A percentile compares a stretch with the other conserved stretches of the same genome.
Evolutionary conservation across 352 stramenopile genomes (phyloP).

Genomic region (Phytopythium sindhum): DNA sequence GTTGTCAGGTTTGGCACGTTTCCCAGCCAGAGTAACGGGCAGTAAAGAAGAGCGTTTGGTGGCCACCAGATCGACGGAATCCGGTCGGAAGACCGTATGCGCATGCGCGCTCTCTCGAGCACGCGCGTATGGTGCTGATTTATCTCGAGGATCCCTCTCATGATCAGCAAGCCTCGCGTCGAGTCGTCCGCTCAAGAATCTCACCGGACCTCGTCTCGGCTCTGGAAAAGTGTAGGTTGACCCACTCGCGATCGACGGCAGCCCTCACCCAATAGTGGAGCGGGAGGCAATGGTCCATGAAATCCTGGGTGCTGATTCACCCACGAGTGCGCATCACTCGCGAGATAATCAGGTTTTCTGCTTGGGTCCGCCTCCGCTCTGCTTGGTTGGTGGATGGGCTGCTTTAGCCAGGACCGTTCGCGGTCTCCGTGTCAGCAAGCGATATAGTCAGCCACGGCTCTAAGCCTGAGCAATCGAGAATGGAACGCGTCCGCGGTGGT

Average conservation of each 20-base stretch:
- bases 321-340: constrained; percentile 3
- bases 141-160: not conserved
- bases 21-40: not conserved
- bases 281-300: not conserved
- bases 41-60: constrained; percentile 3
- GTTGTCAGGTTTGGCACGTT: not conserved
- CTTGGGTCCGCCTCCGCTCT: constrained; percentile 3
- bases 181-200: not conserved
- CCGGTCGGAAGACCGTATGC: not conserved
- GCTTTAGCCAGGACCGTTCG: too few species aligned
- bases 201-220: not conserved
- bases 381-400: not conserved
- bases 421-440: not conserved
- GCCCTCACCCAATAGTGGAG: not conserved
- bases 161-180: not conserved
- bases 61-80: constrained; percentile 5
- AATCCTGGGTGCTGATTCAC: not conserved
- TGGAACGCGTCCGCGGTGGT: not conserved
- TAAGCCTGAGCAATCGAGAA: constrained; percentile 5
- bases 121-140: not conserved
- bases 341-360: not conserved
- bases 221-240: constrained; percentile 7
- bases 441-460: too few species aligned
- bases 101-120: not conserved
- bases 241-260: not conserved